These are phyloP conservation scores for Cryptosporidium sp. DNA, from an alignment of 169 alveolate species.

Conservation along the genomic window DNA sequence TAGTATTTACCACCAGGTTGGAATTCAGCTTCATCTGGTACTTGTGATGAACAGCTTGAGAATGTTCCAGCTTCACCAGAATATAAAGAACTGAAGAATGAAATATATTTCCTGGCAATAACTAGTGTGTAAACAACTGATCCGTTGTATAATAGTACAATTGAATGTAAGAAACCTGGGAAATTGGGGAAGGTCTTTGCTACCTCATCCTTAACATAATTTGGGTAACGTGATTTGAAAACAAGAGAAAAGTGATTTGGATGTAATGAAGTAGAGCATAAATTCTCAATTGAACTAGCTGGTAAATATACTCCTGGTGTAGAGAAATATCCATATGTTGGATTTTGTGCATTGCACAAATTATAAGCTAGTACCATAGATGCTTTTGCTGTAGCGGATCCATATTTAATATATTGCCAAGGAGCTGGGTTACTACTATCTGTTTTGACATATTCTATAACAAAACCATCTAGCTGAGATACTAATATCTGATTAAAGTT, in stretches of 20 bases:
- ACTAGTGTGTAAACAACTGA: slow-evolving; percentile 38
- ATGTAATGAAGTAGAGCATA: slow-evolving; percentile 43
- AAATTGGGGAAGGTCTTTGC: slow-evolving; percentile 44
- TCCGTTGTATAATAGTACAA: slow-evolving; percentile 44
- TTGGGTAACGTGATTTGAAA: slow-evolving; percentile 20
- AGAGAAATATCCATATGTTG: background rate
- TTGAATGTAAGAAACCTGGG: slow-evolving; percentile 56
- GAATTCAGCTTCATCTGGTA: slow-evolving; percentile 44
- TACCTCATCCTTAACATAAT: slow-evolving; percentile 14
- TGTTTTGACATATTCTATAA: slow-evolving; percentile 1
- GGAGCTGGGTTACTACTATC: background rate
- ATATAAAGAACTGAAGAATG: slow-evolving; percentile 31
- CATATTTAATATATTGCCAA: slow-evolving; percentile 37
- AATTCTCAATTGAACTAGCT: slow-evolving; percentile 30
- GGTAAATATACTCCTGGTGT: background rate
- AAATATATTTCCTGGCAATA: slow-evolving; percentile 59
- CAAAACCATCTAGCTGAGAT: slow-evolving; percentile 19
- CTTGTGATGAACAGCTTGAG: slow-evolving; percentile 60
- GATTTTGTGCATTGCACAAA: slow-evolving; percentile 6
- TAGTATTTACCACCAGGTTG: slow-evolving; percentile 21
- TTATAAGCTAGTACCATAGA: background rate
- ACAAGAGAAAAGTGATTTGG: slow-evolving; percentile 17
- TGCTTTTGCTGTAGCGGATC: slow-evolving; percentile 5
- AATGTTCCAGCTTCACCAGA: slow-evolving; percentile 55
- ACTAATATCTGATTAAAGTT: slow-evolving; percentile 44